Evolutionary conservation across 129 eudicot genomes (phyloP).

Genomic region (Flaveria sonorensis): DNA sequence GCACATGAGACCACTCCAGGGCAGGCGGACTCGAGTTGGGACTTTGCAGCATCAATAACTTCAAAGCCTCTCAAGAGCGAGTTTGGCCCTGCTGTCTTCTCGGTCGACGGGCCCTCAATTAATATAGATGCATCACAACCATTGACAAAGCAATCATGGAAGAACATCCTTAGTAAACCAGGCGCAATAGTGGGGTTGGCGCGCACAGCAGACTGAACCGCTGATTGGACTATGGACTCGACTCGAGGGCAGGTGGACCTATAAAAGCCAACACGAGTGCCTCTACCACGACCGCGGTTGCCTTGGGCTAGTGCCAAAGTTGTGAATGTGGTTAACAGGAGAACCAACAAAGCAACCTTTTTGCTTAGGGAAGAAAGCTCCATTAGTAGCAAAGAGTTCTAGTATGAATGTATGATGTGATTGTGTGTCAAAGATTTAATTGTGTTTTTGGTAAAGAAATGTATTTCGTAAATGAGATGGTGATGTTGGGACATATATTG

Average conservation of each 20-base stretch:
- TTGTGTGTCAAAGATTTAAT: no score
- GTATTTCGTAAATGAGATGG: no score
- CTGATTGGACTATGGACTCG: constrained; percentile 52
- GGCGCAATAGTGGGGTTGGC: constrained; percentile 52
- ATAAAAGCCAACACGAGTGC: constrained; percentile 54
- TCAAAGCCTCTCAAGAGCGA: constrained; percentile 57
- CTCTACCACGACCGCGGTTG: background rate
- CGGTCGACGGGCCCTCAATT: constrained; percentile 49
- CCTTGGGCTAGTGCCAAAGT: constrained; percentile 40
- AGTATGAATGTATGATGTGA: background rate
- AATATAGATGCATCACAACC: constrained; percentile 86
- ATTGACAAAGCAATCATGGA: constrained; percentile 74
- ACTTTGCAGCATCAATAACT: constrained; percentile 67
- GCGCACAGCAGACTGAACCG: constrained; percentile 43
- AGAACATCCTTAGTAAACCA: constrained; percentile 59
- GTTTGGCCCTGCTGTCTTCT: constrained; percentile 54
- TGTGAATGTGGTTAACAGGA: constrained; percentile 25
- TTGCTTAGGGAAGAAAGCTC: constrained; percentile 21
- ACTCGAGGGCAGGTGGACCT: constrained; percentile 46
- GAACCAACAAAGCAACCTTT: constrained; percentile 5
- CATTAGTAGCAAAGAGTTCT: background rate
- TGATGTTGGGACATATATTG: no score
- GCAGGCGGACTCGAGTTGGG: constrained; percentile 52
- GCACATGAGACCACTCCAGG: constrained; percentile 93
- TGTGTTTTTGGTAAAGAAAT: no score